These are phyloP conservation scores for Kockovaella imperatae DNA, from an alignment of 768 basidiomycete species.

Conservation along the genomic window DNA sequence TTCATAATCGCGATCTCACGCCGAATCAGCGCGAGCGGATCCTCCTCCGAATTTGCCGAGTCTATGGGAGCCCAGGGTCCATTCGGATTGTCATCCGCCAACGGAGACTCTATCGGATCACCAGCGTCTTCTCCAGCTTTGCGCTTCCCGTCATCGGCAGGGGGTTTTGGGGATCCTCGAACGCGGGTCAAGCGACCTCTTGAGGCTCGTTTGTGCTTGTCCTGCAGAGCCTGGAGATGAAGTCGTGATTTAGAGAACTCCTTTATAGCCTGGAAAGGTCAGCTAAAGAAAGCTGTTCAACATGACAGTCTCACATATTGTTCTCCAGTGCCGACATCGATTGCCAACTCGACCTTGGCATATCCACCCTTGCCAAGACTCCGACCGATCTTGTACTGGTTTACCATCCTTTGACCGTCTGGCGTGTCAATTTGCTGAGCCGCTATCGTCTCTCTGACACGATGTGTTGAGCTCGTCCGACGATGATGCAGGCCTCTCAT, in stretches of 20 bases:
- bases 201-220: slow-evolving; percentile 30
- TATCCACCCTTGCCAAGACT: slow-evolving; percentile 43
- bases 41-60: slow-evolving; percentile 18
- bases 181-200: slow-evolving; percentile 8
- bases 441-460: slow-evolving; percentile 38
- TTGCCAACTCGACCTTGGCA: slow-evolving; percentile 43
- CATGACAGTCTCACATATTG: slow-evolving; percentile 32
- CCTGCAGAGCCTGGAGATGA: slow-evolving; percentile 30
- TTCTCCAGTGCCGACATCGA: slow-evolving; percentile 41
- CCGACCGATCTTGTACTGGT: slow-evolving; percentile 41
- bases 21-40: slow-evolving; percentile 41
- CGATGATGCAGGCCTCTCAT: slow-evolving; percentile 22
- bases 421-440: slow-evolving; percentile 34
- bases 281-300: neutral
- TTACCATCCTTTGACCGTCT: slow-evolving; percentile 38
- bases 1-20: slow-evolving; percentile 46
- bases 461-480: slow-evolving; percentile 29
- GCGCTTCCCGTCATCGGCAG: neutral
- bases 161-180: neutral
- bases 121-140: neutral
- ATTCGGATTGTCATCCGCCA: slow-evolving; percentile 3
- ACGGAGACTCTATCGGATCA: neutral
- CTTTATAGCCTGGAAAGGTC: slow-evolving; percentile 42
- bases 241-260: slow-evolving; percentile 45
- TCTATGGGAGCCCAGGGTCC: slow-evolving; percentile 13